Base-by-base conservation (phyloP, 176 grass and related monocot species). In the Saccharum spontaneum region DNA sequence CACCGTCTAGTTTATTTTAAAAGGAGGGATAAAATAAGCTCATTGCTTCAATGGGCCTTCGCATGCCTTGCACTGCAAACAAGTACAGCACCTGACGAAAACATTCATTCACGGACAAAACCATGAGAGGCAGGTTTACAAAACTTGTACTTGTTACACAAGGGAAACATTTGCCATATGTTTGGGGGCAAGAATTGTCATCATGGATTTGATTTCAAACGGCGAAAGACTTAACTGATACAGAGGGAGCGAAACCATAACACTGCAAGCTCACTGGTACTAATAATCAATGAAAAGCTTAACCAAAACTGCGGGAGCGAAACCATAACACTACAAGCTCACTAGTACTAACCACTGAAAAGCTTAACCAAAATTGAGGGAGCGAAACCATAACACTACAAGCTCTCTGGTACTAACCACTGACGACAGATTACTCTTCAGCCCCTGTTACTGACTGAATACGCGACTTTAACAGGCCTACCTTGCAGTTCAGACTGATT, bases 391-490 rank as follows among this genome's bases (percentile, higher is more conserved):
- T 4, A 61, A 61, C 18, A 73, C 34, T 49, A 40, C 45, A 79
- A 84, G 46, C 33, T 71, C 9, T 0, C 8, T n/a, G 22, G 74
- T 69, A 34, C 39, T 6, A 33, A 64, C 12, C 7, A 10, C 50
- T 36, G 22, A 39, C 3, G 7, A 24, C 11, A 2, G 26, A 23
- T 94, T 24, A 81, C 14, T 79, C 44, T 89, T 97, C 67, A 97
- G 39, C 28, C 81, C 81, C 88, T 92, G 80, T 89, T 94, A 59
- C 88, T 87, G 36, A 95, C 72, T 20, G 97, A 92, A 79, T 98
- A 98, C 1, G 93, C 89, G 55, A 98, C 87, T 76, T 94, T 95
- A 23, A 96, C 84, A 63, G 97, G 89, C 22, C 93, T 89, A 12
- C 97, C 91, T 2, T 73, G 75, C 57, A 96, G 67, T 40, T 92